Conservation (phyloP, 768 basidiomycete species). For the Rhizopogon rudus region DNA sequence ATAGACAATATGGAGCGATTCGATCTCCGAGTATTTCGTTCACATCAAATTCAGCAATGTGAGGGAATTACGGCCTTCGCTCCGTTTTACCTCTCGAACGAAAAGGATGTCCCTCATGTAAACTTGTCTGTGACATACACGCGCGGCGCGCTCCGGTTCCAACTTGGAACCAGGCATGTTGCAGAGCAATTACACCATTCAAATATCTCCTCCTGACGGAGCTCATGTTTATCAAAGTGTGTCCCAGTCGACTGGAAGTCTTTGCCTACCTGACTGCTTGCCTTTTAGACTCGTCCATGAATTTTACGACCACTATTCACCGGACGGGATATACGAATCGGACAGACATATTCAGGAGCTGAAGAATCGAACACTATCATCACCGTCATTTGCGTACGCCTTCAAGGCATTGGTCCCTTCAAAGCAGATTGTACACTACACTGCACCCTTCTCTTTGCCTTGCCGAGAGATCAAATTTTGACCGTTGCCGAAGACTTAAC, state of each 20-base stretch:
- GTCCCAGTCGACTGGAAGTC: background rate
- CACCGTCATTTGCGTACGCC: too few species aligned
- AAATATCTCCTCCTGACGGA: conserved; percentile 4
- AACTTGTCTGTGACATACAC: background rate
- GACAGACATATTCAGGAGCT: conserved; percentile 2
- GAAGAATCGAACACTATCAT: background rate
- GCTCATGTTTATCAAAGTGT: background rate
- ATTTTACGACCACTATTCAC: background rate
- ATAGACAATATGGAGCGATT: conserved; percentile 2
- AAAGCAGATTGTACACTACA: background rate
- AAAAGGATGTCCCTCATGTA: background rate
- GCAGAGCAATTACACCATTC: background rate
- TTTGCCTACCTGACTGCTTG: background rate
- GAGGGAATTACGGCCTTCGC: conserved; percentile 12
- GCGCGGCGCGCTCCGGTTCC: background rate
- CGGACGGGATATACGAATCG: conserved; percentile 1
- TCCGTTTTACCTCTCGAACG: conserved; percentile 1
- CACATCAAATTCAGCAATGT: conserved; percentile 9
- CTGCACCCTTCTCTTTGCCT: background rate
- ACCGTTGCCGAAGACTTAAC: background rate
- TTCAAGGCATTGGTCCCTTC: conserved; percentile 1
- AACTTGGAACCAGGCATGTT: background rate
- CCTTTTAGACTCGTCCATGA: background rate
- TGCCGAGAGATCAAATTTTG: conserved; percentile 4
- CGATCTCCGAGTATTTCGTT: conserved; percentile 15